A percentile compares a stretch with the other conserved stretches of the same genome.
These are phyloP conservation scores for Zopfochytrium polystomum DNA, from an alignment of 371 early-diverging fungal genomes.

Conservation along the genomic window DNA sequence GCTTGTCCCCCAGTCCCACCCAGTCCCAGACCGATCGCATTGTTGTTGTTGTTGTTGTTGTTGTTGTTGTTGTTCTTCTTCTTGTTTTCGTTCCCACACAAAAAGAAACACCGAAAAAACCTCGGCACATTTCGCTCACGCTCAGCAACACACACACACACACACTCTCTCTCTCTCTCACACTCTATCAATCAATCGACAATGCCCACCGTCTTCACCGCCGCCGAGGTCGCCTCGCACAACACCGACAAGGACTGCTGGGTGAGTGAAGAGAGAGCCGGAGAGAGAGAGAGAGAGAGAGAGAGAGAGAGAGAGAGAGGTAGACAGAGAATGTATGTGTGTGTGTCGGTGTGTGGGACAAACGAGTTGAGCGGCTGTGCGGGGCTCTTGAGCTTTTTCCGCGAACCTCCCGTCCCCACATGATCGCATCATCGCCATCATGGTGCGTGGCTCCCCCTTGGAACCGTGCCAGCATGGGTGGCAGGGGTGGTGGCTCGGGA, in stretches of 20 bases:
- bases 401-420: neutral
- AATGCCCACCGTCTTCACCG: slow-evolving; percentile 22
- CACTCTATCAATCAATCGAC: neutral
- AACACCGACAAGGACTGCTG: slow-evolving; percentile 60
- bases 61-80: too few relatives aligned
- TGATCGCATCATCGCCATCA: neutral
- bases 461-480: neutral
- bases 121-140: too few relatives aligned
- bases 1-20: too few relatives aligned
- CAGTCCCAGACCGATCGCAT: too few relatives aligned
- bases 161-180: too few relatives aligned
- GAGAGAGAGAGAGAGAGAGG: neutral
- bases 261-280: slow-evolving; percentile 46
- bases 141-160: too few relatives aligned
- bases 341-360: too few relatives aligned
- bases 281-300: neutral
- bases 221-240: slow-evolving; percentile 59
- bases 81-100: too few relatives aligned
- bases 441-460: neutral
- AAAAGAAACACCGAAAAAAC: too few relatives aligned
- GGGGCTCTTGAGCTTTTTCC: too few relatives aligned
- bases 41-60: too few relatives aligned
- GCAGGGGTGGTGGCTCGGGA: neutral
- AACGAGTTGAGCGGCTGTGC: too few relatives aligned
- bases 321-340: neutral